phyloP scores from a whole-genome alignment of 1,284 basidiomycete species.

The Tilletia caries region DNA sequence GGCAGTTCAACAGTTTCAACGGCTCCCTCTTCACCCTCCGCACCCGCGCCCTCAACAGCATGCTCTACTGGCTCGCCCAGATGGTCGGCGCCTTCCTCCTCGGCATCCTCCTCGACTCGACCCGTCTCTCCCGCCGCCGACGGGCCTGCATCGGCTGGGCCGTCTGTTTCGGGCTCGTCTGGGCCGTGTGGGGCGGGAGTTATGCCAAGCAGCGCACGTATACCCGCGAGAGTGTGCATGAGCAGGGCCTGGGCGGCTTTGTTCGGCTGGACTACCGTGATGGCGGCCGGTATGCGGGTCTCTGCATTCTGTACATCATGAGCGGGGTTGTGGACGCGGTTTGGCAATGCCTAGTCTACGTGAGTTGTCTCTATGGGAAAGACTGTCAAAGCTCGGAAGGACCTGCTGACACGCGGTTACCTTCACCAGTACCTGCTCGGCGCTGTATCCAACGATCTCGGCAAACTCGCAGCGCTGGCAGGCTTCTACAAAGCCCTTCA shows the following conservation, averaged over 20 bases:
- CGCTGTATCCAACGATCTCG: constrained; percentile 40
- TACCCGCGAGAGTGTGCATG: constrained; percentile 24
- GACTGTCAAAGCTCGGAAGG: too few species aligned
- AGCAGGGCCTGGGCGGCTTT: constrained; percentile 13
- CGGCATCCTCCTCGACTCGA: constrained; percentile 38
- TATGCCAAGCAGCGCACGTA: constrained; percentile 40
- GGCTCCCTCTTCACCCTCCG: constrained; percentile 36
- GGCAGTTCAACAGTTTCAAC: constrained; percentile 32
- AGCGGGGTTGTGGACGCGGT: constrained; percentile 36
- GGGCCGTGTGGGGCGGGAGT: constrained; percentile 44
- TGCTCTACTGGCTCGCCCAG: constrained; percentile 55
- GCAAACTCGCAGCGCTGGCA: constrained; percentile 42
- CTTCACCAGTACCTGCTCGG: constrained; percentile 45
- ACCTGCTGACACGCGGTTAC: too few species aligned
- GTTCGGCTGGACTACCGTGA: constrained; percentile 29
- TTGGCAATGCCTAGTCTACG: constrained; percentile 26
- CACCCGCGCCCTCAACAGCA: constrained; percentile 54
- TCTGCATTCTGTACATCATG: constrained; percentile 44
- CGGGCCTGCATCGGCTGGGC: constrained; percentile 44
- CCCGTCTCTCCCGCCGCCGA: constrained; percentile 28
- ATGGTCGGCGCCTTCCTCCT: constrained; percentile 42
- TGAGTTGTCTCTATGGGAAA: neutral
- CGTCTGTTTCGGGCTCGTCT: constrained; percentile 35
- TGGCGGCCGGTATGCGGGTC: constrained; percentile 26
- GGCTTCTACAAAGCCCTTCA: constrained; percentile 33